These are phyloP conservation scores for Phaeodactylum tricornutum DNA, from an alignment of 108 stramenopile species.

Conservation along the genomic window DNA sequence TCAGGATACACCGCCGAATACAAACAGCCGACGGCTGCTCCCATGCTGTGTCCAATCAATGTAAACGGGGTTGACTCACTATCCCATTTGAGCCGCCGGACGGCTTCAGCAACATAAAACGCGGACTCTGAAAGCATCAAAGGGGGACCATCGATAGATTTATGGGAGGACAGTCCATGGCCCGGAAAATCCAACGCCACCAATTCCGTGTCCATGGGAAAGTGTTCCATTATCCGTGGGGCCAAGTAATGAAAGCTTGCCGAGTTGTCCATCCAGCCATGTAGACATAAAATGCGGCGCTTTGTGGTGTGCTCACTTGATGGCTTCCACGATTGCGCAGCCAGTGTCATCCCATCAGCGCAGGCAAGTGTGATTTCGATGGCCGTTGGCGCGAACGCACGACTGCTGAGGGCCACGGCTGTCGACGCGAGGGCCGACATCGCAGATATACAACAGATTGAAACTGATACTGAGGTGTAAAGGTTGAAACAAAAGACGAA, in stretches of 20 bases:
- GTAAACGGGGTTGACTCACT: slow-evolving; percentile 13
- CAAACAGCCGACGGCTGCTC: slow-evolving; percentile 41
- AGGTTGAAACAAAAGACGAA: too few species aligned
- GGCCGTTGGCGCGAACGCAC: too few species aligned
- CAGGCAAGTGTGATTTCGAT: slow-evolving; percentile 1
- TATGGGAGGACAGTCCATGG: slow-evolving; percentile 32
- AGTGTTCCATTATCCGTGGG: slow-evolving; percentile 21
- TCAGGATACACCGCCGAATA: slow-evolving; percentile 66
- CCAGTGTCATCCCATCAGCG: slow-evolving; percentile 6
- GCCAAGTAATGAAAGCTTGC: slow-evolving; percentile 58
- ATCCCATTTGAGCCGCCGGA: slow-evolving; percentile 13
- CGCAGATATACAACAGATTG: too few species aligned
- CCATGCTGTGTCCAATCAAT: slow-evolving; percentile 74
- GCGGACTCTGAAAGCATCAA: slow-evolving; percentile 14
- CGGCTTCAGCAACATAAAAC: slow-evolving; percentile 29
- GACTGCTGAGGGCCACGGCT: too few species aligned
- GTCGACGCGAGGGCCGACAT: too few species aligned
- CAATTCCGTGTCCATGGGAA: slow-evolving; percentile 1
- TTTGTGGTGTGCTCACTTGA: neutral
- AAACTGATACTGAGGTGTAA: too few species aligned
- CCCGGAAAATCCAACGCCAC: slow-evolving; percentile 32
- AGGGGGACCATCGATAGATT: slow-evolving; percentile 28
- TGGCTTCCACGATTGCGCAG: slow-evolving; percentile 1
- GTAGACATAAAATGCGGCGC: slow-evolving; percentile 39
- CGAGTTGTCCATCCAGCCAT: slow-evolving; percentile 78